Conservation (phyloP, 345 rosid species). For the Cochlearia excelsa region DNA sequence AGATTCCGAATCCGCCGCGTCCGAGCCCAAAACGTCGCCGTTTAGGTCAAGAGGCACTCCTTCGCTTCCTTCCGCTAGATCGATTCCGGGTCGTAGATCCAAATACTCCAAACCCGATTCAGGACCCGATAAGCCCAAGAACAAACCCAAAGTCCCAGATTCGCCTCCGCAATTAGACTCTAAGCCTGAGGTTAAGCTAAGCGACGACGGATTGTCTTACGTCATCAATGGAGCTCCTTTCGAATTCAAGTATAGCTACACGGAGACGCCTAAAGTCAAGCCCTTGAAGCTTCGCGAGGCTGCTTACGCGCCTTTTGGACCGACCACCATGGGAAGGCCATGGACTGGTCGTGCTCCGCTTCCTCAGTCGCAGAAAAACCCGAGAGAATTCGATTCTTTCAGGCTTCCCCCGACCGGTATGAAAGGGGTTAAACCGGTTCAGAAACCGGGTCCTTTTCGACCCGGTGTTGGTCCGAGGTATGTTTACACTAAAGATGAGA, state of each 20-base stretch:
- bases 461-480: conserved; percentile 78
- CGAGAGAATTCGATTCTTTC: conserved; percentile 86
- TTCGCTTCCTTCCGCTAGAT: conserved; percentile 66
- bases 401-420: conserved; percentile 65
- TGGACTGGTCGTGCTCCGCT: conserved; percentile 91
- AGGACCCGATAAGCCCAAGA: conserved; percentile 37
- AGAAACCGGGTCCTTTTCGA: conserved; percentile 75
- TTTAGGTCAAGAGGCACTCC: conserved; percentile 73
- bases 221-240: conserved; percentile 86
- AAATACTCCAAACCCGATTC: conserved; percentile 64
- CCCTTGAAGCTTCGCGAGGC: conserved; percentile 78
- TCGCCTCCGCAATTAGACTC: conserved; percentile 36
- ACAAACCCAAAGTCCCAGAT: conserved; percentile 32
- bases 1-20: conserved; percentile 30
- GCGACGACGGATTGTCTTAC: conserved; percentile 68
- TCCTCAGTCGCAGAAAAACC: conserved; percentile 70
- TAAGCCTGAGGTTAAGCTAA: conserved; percentile 45
- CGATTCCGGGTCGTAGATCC: conserved; percentile 76
- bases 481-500: conserved; percentile 70
- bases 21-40: conserved; percentile 30
- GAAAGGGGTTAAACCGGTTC: conserved; percentile 91
- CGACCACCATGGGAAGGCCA: conserved; percentile 77
- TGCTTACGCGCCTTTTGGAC: conserved; percentile 81
- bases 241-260: conserved; percentile 92
- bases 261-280: conserved; percentile 80